Evolutionary conservation across 129 eudicot species (phyloP).

Genomic region (Artemisia argyi): DNA sequence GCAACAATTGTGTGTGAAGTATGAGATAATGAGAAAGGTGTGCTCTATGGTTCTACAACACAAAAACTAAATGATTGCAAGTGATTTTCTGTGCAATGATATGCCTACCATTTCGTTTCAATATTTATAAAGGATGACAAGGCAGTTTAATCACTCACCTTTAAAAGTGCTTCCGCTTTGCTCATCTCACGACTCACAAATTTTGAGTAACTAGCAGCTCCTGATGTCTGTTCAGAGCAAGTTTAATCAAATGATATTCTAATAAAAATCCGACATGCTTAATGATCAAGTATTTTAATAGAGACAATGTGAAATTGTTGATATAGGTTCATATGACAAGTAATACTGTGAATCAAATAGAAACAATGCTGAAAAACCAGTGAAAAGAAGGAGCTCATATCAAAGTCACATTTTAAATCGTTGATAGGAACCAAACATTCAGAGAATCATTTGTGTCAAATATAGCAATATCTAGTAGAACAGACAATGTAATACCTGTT

Average conservation of each 20-base stretch:
- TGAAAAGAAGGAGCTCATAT: no score
- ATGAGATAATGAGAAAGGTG: not conserved
- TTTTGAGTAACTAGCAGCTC: conserved; percentile 89
- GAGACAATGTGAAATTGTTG: no score
- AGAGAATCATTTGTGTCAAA: conserved; percentile 10
- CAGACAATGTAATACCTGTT: conserved; percentile 54
- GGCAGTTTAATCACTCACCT: conserved; percentile 43
- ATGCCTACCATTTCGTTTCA: not conserved
- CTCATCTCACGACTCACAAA: conserved; percentile 97
- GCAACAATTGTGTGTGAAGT: conserved; percentile 12
- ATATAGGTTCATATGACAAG: no score
- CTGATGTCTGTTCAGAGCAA: conserved; percentile 65
- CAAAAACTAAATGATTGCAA: not conserved
- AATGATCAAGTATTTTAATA: not conserved
- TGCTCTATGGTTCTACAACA: conserved; percentile 10
- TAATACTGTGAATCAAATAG: no score
- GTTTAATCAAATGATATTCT: conserved; percentile 8
- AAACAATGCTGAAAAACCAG: no score
- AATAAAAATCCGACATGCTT: not conserved
- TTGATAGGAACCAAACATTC: conserved; percentile 14
- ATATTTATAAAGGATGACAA: not conserved
- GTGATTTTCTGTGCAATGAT: not conserved
- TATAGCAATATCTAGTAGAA: not conserved
- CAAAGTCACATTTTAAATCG: not conserved
- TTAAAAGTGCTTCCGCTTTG: conserved; percentile 96